Evolutionary conservation across 345 rosid genomes (phyloP).

Genomic region (Pugionium cornutum): DNA sequence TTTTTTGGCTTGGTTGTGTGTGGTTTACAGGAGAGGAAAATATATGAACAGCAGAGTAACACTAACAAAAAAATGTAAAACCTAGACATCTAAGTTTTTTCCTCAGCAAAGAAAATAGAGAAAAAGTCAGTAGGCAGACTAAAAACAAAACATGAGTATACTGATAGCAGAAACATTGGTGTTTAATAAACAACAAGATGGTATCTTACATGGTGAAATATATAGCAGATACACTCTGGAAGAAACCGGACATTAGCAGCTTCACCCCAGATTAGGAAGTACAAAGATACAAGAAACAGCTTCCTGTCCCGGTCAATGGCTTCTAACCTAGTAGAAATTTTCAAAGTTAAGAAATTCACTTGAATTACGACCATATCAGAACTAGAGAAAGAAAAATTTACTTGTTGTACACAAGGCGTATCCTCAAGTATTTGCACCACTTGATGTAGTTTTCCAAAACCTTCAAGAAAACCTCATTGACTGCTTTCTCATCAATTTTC

Average conservation of each 20-base stretch:
- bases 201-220: conserved; percentile 87
- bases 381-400: conserved; percentile 33
- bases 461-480: conserved; percentile 88
- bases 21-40: conserved; percentile 12
- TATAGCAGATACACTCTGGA: conserved; percentile 96
- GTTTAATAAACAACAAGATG: conserved; percentile 18
- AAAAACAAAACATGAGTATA: conserved; percentile 8
- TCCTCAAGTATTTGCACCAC: conserved; percentile 94
- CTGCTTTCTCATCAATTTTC: conserved; percentile 95
- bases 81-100: conserved; percentile 4
- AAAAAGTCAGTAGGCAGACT: background rate
- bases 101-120: conserved; percentile 5
- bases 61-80: conserved; percentile 18
- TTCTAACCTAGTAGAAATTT: conserved; percentile 57
- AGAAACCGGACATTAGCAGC: conserved; percentile 99
- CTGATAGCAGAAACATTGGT: conserved; percentile 5
- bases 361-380: conserved; percentile 23
- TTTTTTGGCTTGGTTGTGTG: conserved; percentile 18
- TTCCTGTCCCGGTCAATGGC: conserved; percentile 91
- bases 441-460: conserved; percentile 90
- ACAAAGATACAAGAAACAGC: conserved; percentile 85
- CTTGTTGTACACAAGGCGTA: conserved; percentile 86
- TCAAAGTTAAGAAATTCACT: conserved; percentile 23
- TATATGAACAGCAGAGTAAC: conserved; percentile 14
- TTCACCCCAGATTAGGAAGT: conserved; percentile 98